Conservation (phyloP, 345 rosid species). For the Eucalyptus sp. region DNA sequence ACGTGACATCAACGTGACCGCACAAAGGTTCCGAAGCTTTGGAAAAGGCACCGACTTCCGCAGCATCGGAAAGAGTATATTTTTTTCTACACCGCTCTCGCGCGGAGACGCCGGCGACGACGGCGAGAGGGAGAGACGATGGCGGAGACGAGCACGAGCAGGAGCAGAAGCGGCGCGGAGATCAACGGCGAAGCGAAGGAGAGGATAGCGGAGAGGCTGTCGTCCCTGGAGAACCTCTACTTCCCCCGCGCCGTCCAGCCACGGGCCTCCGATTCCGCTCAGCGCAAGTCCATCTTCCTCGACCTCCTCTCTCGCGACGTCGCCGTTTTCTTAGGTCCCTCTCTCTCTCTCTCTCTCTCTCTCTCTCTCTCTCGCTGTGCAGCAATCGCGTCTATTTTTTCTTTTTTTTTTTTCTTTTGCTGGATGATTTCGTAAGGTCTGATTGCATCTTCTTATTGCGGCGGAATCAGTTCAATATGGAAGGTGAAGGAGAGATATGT, state of each 20-base stretch:
- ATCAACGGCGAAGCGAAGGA: constrained; percentile 33
- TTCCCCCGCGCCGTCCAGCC: constrained; percentile 73
- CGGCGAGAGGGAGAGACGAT: neutral
- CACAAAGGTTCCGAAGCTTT: neutral
- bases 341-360: no score
- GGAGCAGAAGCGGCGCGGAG: constrained; percentile 1
- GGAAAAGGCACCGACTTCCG: neutral
- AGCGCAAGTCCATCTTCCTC: constrained; percentile 69
- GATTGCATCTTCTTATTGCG: neutral
- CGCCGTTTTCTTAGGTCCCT: constrained; percentile 73
- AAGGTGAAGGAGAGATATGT: neutral
- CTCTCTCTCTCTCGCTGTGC: neutral
- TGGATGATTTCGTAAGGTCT: neutral
- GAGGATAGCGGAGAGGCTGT: constrained; percentile 56
- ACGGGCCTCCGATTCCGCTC: constrained; percentile 34
- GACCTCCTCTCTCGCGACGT: constrained; percentile 84
- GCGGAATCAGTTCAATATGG: neutral
- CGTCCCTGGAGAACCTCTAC: constrained; percentile 59
- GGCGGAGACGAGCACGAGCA: neutral
- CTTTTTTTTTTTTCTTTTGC: neutral
- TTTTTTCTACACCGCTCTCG: neutral
- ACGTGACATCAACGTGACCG: neutral
- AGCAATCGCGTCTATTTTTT: neutral
- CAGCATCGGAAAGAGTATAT: no score
- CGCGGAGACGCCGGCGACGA: neutral